Conservation (phyloP, 2,329 filamentous ascomycete species). For the Trichoderma sp. region DNA sequence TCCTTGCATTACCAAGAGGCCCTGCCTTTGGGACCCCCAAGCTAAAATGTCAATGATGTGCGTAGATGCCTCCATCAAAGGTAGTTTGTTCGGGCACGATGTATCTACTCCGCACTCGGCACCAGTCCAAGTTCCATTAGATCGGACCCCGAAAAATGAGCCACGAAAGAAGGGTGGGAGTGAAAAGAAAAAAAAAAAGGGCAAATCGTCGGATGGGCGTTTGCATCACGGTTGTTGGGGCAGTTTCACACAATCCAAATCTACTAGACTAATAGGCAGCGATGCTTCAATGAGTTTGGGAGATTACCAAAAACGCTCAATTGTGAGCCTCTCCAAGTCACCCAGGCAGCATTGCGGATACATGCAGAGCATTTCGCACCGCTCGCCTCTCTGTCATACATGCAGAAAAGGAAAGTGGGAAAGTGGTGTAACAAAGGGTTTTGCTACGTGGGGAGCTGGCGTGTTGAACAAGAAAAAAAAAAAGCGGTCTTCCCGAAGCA, state of each 20-base stretch:
- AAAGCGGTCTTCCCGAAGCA: conserved; percentile 16
- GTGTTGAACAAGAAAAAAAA: neutral
- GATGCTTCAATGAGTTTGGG: neutral
- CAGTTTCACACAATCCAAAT: neutral
- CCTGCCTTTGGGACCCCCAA: neutral
- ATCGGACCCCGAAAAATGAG: conserved; percentile 8
- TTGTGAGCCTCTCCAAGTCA: neutral
- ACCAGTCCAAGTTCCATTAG: neutral
- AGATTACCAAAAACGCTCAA: neutral
- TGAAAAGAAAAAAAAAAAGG: conserved; percentile 5
- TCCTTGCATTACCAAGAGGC: neutral
- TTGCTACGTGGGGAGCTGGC: neutral
- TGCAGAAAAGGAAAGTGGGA: conserved; percentile 1
- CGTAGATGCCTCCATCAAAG: neutral
- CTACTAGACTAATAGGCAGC: neutral
- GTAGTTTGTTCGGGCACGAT: conserved; percentile 20
- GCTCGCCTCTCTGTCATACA: neutral
- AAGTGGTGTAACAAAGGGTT: neutral
- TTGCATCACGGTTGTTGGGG: conserved; percentile 16
- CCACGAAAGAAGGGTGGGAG: neutral
- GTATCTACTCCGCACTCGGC: conserved; percentile 10
- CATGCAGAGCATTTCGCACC: conserved; percentile 1
- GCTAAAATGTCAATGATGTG: neutral
- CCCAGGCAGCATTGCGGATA: neutral
- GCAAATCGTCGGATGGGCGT: conserved; percentile 17